phyloP scores from a whole-genome alignment of 2,329 filamentous ascomycete species.

The Fusarium odoratissimum region DNA sequence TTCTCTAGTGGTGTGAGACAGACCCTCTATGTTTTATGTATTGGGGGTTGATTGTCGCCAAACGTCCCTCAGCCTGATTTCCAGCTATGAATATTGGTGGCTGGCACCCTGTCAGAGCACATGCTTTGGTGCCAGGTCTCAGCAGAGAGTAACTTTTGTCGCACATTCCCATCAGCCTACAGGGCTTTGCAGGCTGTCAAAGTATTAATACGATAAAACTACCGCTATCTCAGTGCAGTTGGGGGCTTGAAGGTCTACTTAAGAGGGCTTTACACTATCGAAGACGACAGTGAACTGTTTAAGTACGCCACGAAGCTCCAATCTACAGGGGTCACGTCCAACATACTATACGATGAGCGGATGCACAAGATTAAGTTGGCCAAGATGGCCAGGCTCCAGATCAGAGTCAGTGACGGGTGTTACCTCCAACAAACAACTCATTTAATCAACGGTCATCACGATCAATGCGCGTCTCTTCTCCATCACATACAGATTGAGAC shows the following conservation, averaged over 20 bases:
- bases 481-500: constrained; percentile 1
- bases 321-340: background rate
- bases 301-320: background rate
- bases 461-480: background rate
- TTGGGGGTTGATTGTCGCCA: background rate
- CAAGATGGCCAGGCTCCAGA: background rate
- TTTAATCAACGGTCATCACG: background rate
- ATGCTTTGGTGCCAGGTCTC: background rate
- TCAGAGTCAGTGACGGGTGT: background rate
- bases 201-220: background rate
- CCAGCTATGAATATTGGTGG: background rate
- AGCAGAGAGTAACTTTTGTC: background rate
- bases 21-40: background rate
- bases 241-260: background rate
- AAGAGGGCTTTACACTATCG: background rate
- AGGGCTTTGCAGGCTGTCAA: background rate
- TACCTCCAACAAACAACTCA: background rate
- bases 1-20: background rate
- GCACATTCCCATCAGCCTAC: background rate
- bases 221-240: background rate
- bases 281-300: background rate
- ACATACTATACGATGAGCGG: background rate
- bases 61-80: background rate
- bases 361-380: background rate
- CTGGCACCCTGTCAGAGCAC: background rate